Conservation (phyloP, 1,284 basidiomycete genomes). For the Fomitopsis schrenkii region DNA sequence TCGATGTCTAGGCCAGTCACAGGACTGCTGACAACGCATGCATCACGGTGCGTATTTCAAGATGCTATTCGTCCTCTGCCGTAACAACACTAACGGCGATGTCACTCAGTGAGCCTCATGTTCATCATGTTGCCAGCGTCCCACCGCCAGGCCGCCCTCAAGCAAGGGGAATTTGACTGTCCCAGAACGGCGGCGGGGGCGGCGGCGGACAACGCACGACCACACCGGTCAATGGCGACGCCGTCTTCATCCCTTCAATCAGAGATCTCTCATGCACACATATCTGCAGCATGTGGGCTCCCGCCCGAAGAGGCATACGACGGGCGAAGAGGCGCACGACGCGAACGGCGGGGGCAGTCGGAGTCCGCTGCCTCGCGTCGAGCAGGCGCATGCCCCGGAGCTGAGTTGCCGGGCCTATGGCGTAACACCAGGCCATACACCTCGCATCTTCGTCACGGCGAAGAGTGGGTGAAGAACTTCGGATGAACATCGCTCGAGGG, state of each 20-base stretch:
- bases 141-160: neutral
- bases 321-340: neutral
- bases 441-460: neutral
- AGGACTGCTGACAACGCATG: constrained; percentile 1
- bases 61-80: constrained; percentile 3
- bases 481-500: neutral
- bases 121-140: neutral
- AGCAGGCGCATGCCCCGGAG: neutral
- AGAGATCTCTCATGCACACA: neutral
- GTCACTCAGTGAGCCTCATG: neutral
- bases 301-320: neutral
- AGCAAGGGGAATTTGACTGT: neutral
- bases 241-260: neutral
- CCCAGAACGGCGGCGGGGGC: neutral
- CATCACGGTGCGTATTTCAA: constrained; percentile 1
- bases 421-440: neutral
- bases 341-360: neutral
- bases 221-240: neutral
- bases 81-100: neutral
- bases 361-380: neutral
- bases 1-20: neutral
- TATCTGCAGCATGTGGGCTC: neutral
- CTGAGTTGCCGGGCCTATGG: neutral
- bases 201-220: neutral
- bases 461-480: neutral